These are phyloP conservation scores for Venturia nashicola DNA, from an alignment of 2,329 filamentous ascomycete genomes.

Conservation along the genomic window DNA sequence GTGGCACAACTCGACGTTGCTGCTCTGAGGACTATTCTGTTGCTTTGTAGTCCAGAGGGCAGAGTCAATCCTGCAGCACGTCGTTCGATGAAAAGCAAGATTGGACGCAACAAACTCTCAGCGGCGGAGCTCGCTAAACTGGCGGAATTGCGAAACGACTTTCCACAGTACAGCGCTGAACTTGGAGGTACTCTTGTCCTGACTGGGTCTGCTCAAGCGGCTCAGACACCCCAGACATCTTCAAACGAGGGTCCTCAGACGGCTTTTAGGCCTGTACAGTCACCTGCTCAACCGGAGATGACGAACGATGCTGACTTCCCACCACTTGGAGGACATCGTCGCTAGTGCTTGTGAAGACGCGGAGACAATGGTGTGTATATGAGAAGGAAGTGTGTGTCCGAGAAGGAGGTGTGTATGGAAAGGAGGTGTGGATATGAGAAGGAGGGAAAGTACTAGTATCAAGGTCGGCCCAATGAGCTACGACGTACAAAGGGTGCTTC, in stretches of 20 bases:
- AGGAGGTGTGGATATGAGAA: neutral
- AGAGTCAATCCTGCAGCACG: neutral
- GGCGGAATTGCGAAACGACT: neutral
- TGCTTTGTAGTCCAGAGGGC: neutral
- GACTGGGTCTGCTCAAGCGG: neutral
- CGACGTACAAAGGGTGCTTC: neutral
- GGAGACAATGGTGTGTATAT: neutral
- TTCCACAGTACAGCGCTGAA: neutral
- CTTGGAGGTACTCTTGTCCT: neutral
- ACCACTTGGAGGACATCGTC: neutral
- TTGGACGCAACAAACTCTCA: neutral
- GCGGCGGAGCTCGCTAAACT: neutral
- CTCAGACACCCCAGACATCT: neutral
- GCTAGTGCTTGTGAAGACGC: neutral
- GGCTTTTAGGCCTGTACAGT: neutral
- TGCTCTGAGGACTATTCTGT: neutral
- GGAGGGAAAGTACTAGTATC: neutral
- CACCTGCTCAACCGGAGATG: neutral
- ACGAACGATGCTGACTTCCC: neutral
- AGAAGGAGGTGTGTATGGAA: neutral
- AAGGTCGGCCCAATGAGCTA: neutral
- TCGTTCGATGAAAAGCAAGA: neutral
- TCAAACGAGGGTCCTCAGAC: neutral
- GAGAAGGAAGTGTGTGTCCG: neutral
- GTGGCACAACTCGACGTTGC: neutral